Conservation (phyloP, 169 alveolate species). For the Cryptosporidium baileyi region DNA sequence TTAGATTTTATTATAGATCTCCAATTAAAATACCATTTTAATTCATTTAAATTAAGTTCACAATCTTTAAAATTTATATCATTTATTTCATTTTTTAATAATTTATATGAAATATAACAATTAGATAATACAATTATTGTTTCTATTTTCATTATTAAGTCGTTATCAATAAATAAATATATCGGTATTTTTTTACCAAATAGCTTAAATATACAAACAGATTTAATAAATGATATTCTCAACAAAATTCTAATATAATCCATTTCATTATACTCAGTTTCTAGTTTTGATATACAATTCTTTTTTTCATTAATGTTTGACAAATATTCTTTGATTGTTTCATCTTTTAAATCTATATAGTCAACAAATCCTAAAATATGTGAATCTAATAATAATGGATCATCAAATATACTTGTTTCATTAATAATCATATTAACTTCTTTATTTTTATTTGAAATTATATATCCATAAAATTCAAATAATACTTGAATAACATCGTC, state of each 20-base stretch:
- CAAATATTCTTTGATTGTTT: neutral
- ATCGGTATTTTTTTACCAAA: conserved; percentile 40
- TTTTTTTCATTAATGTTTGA: neutral
- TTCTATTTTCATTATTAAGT: conserved; percentile 25
- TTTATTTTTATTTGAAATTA: neutral
- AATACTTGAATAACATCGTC: conserved; percentile 15
- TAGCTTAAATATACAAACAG: conserved; percentile 14
- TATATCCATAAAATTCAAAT: neutral
- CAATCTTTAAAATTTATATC: neutral
- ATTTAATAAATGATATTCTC: conserved; percentile 35
- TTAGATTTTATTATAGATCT: neutral
- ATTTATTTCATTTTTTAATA: neutral
- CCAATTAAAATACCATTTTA: conserved; percentile 14
- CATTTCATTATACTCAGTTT: too few relatives aligned
- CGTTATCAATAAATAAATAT: conserved; percentile 14
- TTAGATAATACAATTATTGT: neutral
- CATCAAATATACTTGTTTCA: neutral
- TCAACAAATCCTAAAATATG: conserved; percentile 21
- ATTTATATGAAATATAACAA: conserved; percentile 3
- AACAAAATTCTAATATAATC: conserved; percentile 16
- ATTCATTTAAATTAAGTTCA: conserved; percentile 8
- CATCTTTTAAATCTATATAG: conserved; percentile 10
- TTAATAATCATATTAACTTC: neutral
- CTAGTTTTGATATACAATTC: too few relatives aligned
- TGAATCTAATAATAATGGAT: neutral